Base-by-base conservation (phyloP, 176 grass and related monocot genomes). In the Triticum timopheevii region DNA sequence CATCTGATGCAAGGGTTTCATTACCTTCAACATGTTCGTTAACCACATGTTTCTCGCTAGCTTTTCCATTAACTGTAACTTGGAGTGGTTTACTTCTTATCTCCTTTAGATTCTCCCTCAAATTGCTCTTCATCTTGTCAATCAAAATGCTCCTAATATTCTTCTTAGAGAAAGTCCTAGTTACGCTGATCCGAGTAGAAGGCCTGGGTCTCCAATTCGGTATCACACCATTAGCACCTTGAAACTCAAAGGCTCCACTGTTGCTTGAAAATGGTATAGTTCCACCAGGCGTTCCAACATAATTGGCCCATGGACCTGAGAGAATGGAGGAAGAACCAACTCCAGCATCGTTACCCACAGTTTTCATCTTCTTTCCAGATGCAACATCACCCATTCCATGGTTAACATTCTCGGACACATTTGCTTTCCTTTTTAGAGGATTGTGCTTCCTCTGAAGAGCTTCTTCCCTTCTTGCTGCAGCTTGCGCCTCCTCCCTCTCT, bases 401-500 rank as follows among this genome's bases (percentile, higher is more conserved):
- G 35, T 68, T 66, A 87, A 83, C 1, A 75, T 84, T 83, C 62
- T 81, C 89, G 45, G 84, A 78, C 65, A 75, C 52, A 71, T 54
- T 87, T 80, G 52, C 22, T 30, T 84, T 59, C 80, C 86, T 91
- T 80, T 94, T 91, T 58, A 81, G 68, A 75, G 83, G 64, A 89
- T 88, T 94, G 31, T 78, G 64, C 63, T 94, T 94, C 77, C 65
- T 82, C 25, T 68, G 64, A 82, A 84, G 71, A 91, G 84, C 59
- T 33, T 91, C 92, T 69, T 91, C 90, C 85, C 61, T 87, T 92
- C 73, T 88, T 61, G 83, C 81, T 73, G 79, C 86, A 68, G 82
- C 88, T 90, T 92, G 82, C 62, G 76, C 88, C 69, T 92, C 86
- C 73, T 92, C 82, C 65, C 85, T 87, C 71, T 88, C 80, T 75